Evolutionary conservation across 2,329 filamentous ascomycete genomes (phyloP), one percentile per base, ranked within the genome.

Genomic region (Knufia petricola): DNA sequence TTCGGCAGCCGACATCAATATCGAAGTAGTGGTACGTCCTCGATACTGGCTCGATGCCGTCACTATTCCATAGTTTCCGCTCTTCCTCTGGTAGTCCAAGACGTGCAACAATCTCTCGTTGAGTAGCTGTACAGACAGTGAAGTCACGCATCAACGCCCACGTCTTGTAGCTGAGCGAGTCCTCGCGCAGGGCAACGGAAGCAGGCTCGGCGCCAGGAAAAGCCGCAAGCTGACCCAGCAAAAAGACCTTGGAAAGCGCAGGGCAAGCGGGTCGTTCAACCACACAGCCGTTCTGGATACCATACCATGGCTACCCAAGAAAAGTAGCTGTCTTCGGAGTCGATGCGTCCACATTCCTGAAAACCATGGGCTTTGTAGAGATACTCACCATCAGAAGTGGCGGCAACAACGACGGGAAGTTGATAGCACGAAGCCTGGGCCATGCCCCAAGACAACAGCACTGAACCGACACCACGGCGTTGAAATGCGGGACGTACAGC

Each of bases 321-420:
- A 23, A 40, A 36, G 17, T 17, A 37, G 7, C n/a, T 48, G 30
- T 20, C 30, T n/a, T 26, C 43, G 28, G 48, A 46, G 9, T 55
- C 40, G 23, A 51, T 37, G 21, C 32, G 41, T 6, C 51, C 51
- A n/a, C 53, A 13, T 23, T 62, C 61, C 13, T 46, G 23, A 32
- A 63, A 64, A 2, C 61, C 63, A 51, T 57, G 54, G 40, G 59
- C 60, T 28, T 41, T 46, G 42, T 65, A 65, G 6, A 64, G 41
- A 7, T 45, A 49, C 30, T 58, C 50, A 4, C 61, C 62, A 43
- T 57, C 48, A 19, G 44, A 20, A 9, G 60, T 59, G 8, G 60
- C 50, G 30, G 61, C 53, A 2, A 65, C 55, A 50, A 60, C 58
- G 1, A 55, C 45, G 3, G 54, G 58, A 15, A 63, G 4, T 6